These are phyloP conservation scores for Zymoseptoria passerinii DNA, from an alignment of 2,329 filamentous ascomycete species.

Conservation along the genomic window DNA sequence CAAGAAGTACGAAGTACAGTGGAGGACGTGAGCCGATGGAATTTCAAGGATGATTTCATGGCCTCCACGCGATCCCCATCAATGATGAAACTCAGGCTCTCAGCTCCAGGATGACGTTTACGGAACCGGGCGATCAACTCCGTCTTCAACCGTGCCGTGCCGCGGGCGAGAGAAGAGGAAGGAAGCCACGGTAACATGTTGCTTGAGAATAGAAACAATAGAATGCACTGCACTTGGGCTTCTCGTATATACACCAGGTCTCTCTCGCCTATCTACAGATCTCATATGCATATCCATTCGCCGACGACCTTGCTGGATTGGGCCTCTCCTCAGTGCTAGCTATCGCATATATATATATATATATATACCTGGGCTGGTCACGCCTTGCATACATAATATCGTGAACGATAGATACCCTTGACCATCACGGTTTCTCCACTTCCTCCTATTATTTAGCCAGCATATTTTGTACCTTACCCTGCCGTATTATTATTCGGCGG, in stretches of 20 bases:
- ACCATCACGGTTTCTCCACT: neutral
- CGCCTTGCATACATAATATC: neutral
- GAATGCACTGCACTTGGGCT: neutral
- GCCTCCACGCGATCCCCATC: neutral
- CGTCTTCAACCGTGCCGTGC: neutral
- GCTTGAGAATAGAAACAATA: neutral
- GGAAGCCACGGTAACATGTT: too few relatives aligned
- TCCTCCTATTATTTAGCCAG: neutral
- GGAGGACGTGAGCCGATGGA: neutral
- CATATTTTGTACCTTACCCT: neutral
- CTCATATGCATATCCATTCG: neutral
- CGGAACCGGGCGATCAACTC: neutral
- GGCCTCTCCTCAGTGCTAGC: neutral
- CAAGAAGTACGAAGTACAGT: neutral
- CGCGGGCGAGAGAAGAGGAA: too few relatives aligned
- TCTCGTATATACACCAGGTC: neutral
- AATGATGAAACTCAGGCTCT: neutral
- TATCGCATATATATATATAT: neutral
- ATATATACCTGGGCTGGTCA: neutral
- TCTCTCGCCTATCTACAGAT: neutral
- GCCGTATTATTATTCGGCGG: too few relatives aligned
- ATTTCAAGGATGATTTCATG: neutral
- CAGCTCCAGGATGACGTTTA: neutral
- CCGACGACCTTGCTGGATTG: neutral
- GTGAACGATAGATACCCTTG: neutral